Evolutionary conservation across 441 rosid species (phyloP).

Genomic region (Syzygium syzygioides): DNA sequence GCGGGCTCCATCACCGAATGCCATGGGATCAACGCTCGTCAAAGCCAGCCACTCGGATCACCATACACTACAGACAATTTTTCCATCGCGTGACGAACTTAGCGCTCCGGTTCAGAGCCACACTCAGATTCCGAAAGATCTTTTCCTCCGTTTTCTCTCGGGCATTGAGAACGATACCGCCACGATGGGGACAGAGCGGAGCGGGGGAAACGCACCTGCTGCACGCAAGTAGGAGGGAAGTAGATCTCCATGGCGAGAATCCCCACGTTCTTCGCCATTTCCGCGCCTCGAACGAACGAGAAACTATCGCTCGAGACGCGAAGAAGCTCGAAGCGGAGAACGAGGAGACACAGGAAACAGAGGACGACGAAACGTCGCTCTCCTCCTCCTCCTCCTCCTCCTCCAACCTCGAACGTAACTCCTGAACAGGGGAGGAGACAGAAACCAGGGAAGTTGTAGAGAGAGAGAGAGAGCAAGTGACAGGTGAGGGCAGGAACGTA

Average conservation of each 20-base stretch:
- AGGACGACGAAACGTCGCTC: not conserved
- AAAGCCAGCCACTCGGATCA: not conserved
- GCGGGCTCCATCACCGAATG: not conserved
- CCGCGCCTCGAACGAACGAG: not conserved
- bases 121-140: not conserved
- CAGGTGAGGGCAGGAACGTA: not conserved
- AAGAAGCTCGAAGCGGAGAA: not conserved
- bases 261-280: conserved; percentile 94
- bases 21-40: not conserved
- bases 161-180: not conserved
- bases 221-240: conserved; percentile 95
- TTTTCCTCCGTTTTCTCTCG: not conserved
- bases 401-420: not conserved
- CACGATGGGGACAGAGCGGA: not conserved
- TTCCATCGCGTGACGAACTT: not conserved
- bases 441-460: not conserved
- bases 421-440: not conserved
- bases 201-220: conserved; percentile 45
- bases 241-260: conserved; percentile 88
- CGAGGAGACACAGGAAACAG: not conserved
- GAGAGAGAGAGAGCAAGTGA: not conserved
- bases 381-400: not conserved
- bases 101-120: not conserved
- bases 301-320: not conserved
- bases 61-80: not conserved